Conservation (phyloP, 1,139 yeast species). For the Spencermartinsiella ligniputridi region DNA sequence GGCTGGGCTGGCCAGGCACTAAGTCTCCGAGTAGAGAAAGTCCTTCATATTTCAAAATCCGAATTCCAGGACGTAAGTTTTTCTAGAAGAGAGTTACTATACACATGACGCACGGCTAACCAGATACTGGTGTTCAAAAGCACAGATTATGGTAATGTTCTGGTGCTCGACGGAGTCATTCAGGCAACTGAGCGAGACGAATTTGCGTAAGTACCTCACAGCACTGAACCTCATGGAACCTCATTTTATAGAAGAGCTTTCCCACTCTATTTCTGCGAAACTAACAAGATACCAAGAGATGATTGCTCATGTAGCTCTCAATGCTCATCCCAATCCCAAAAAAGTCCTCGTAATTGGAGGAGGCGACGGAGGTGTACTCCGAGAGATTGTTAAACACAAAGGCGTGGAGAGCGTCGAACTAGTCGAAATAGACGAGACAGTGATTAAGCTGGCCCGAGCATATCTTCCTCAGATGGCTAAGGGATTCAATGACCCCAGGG, state of each 20-base stretch:
- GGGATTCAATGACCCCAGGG: conserved; percentile 66
- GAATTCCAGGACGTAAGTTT: conserved; percentile 64
- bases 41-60: conserved; percentile 69
- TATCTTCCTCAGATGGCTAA: conserved; percentile 79
- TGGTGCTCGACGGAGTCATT: conserved; percentile 79
- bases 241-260: background rate
- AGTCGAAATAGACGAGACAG: conserved; percentile 89
- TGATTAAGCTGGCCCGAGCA: conserved; percentile 67
- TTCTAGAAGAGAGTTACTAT: background rate
- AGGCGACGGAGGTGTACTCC: conserved; percentile 89
- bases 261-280: too few species aligned
- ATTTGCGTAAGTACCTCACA: conserved; percentile 53
- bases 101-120: background rate
- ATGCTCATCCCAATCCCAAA: conserved; percentile 69
- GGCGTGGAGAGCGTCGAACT: conserved; percentile 66
- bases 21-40: conserved; percentile 71
- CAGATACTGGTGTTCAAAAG: conserved; percentile 64
- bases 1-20: conserved; percentile 97
- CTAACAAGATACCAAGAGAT: conserved; percentile 69
- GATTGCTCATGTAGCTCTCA: conserved; percentile 74
- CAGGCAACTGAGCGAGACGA: conserved; percentile 90
- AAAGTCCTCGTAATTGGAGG: conserved; percentile 86
- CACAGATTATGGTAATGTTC: conserved; percentile 73
- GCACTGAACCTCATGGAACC: too few species aligned
- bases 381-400: conserved; percentile 77